Evolutionary conservation across 179 eudicot genomes (phyloP).

Genomic region (Patellifolia procumbens): DNA sequence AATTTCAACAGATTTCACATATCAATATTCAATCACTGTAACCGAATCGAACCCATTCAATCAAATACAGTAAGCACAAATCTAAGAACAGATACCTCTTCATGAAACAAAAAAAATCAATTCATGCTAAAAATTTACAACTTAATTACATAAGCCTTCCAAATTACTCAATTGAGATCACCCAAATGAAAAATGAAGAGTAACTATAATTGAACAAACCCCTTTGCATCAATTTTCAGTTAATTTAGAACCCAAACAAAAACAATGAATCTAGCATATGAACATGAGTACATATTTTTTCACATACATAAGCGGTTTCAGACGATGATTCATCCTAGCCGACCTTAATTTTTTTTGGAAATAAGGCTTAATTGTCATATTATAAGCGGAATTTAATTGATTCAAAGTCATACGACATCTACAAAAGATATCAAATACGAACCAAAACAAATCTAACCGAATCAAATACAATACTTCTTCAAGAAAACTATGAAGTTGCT

Average conservation of each 20-base stretch:
- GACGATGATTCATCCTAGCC: no score
- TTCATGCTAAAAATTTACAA: neutral
- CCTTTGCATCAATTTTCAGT: conserved; percentile 6
- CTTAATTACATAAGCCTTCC: no score
- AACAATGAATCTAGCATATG: neutral
- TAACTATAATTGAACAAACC: conserved; percentile 4
- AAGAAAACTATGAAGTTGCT: neutral
- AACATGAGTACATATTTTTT: no score
- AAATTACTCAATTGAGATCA: neutral
- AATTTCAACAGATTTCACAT: conserved; percentile 4
- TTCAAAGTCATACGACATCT: no score
- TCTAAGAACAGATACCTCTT: neutral
- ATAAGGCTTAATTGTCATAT: no score
- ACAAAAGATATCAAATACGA: no score
- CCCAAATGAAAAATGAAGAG: conserved; percentile 5
- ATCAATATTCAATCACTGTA: neutral
- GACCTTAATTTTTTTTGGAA: no score
- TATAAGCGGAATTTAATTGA: no score
- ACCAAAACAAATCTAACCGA: no score
- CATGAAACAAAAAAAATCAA: neutral
- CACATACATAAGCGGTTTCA: no score
- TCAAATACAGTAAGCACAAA: conserved; percentile 8
- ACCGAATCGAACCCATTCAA: conserved; percentile 3
- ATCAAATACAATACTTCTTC: no score
- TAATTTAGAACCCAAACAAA: conserved; percentile 1